Evolutionary conservation across 495 filamentous ascomycete species (phyloP), one percentile per base, ranked within the genome.

Genomic region (Hyaloscypha variabilis): DNA sequence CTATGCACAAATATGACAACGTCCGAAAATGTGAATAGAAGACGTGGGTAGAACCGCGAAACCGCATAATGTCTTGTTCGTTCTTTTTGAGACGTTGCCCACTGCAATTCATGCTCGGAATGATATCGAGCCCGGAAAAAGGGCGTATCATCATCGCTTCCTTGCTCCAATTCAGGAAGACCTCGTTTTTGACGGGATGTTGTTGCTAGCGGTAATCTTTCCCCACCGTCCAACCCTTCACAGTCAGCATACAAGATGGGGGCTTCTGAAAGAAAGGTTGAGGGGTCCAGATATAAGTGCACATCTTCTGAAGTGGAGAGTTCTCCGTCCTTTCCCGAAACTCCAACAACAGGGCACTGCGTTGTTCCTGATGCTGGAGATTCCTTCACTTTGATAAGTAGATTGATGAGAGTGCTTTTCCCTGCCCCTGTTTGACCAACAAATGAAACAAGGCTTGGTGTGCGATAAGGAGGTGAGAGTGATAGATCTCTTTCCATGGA

Each of bases 261-360:
- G 4, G 57, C 34, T 31, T 72, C 60, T 13, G 75, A 70, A 13
- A 71, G 69, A 31, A 77, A 75, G 0, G 81, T 85, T 19, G 73
- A 73, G 0, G 85, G 86, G 71, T 90, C 86, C 0, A 78, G 71
- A 63, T 89, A 90, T 10, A 90, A 75, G 72, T 90, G 88, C 17
- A 90, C 87, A 69, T 88, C 84, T 17, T 31, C 58, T 3, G 55
- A 60, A n/a, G 61, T 68, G 2, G 66, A 56, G 1, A 58, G 10
- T 19, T 79, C 67, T 34, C 78, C 75, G 29, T 83, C 77, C 53
- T 78, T 74, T 58, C 56, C 68, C 8, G 74, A 73, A 10, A 24
- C 25, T 0, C 77, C 77, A 0, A 75, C 74, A 17, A 81, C 77
- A 0, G 77, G 75, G 4, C 67, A 69, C 21, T 69, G 71, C 50